Evolutionary conservation across 257 asterid genomes (phyloP), one percentile per base, ranked within the genome.

Genomic region (Echium plantagineum): DNA sequence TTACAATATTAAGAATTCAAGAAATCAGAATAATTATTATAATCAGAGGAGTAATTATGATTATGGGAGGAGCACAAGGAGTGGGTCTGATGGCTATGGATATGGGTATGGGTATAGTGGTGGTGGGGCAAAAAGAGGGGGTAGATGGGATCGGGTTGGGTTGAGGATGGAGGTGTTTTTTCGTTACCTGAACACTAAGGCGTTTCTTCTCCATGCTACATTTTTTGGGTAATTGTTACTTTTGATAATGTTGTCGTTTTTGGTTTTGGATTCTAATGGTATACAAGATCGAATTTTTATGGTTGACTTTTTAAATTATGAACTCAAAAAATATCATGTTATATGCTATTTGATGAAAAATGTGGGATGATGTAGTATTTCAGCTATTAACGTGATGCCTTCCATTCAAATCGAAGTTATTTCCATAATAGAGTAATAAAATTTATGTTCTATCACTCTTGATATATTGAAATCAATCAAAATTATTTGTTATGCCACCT

Each of bases 121-220:
- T 18, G 73, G 80, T 20, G 72, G 78, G 54, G 46, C 22, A 0
- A 62, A 65, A 9, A 62, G 67, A 51, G 73, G 86, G 61, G 59
- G 75, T 42, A 66, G 68, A 58, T 68, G 73, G 21, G 75, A 64
- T 10, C 66, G 70, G 6, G 2, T 51, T 66, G 69, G 57, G 60
- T 55, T 79, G 20, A 81, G 62, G 64, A 65, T 91, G 20, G 98
- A 88, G 76, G 56, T 78, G 67, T 74, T 83, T 56, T 65, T 88
- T 59, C 72, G 88, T 71, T 79, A 31, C 75, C 78, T 91, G 58
- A 82, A 81, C 15, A 78, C 93, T 0, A 71, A 72, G 73, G 68
- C 80, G 15, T 85, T 83, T 72, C 84, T 86, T 57, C 87, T 84
- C 62, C 79, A 87, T 66, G 93, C 86, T 46, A 74, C 95, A 6